These are phyloP conservation scores for Saccharomyces pastorianus DNA, from an alignment of 1,139 yeast species.

Conservation along the genomic window DNA sequence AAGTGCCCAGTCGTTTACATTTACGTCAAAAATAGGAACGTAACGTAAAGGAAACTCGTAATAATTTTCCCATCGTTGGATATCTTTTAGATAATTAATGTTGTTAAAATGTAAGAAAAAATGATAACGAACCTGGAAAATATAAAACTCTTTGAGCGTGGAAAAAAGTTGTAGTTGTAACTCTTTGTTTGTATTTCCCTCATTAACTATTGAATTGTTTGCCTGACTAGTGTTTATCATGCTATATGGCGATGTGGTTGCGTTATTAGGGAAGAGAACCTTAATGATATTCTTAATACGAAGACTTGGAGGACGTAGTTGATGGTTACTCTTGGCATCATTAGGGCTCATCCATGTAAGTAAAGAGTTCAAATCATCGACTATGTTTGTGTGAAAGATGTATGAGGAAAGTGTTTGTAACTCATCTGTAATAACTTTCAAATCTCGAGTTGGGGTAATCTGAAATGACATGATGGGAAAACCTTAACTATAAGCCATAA, in stretches of 20 bases:
- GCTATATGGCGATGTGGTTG: not conserved
- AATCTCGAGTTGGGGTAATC: not conserved
- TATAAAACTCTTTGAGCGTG: constrained; percentile 16
- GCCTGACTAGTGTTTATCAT: not conserved
- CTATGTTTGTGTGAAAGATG: not conserved
- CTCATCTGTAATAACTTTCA: not conserved
- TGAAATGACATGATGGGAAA: not conserved
- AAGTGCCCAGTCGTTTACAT: constrained; percentile 11
- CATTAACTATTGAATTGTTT: constrained; percentile 3
- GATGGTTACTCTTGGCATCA: constrained; percentile 19
- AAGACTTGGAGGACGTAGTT: constrained; percentile 21
- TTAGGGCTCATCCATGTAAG: constrained; percentile 25
- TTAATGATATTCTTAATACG: constrained; percentile 21
- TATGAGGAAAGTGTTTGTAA: not conserved
- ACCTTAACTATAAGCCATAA: not conserved
- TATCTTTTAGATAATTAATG: constrained; percentile 17
- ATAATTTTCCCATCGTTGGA: constrained; percentile 18
- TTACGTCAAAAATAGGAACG: constrained; percentile 11
- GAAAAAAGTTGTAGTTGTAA: constrained; percentile 6
- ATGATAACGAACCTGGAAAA: constrained; percentile 18
- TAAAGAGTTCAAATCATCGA: constrained; percentile 22
- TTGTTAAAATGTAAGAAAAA: constrained; percentile 15
- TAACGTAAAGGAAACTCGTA: constrained; percentile 23
- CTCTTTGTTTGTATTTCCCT: constrained; percentile 4
- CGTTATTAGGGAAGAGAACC: constrained; percentile 4